Evolutionary conservation across 352 stramenopile genomes (phyloP).

Genomic region (Aphanomyces invadans): DNA sequence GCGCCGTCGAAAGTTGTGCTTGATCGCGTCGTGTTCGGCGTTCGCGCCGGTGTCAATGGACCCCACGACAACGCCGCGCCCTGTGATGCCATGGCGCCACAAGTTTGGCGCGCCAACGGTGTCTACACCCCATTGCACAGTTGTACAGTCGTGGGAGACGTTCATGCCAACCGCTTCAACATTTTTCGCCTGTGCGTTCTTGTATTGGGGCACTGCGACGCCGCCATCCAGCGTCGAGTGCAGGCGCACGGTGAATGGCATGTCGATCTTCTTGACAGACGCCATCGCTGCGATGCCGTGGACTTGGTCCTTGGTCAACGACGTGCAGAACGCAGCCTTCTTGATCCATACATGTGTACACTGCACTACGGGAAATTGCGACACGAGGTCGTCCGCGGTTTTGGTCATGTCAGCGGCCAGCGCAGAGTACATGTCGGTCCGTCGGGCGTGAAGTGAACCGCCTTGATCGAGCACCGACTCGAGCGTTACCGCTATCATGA

Average conservation of each 20-base stretch:
- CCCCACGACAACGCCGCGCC: slow-evolving; percentile 21
- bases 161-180: neutral
- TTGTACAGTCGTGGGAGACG: neutral
- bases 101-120: slow-evolving; percentile 8
- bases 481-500: neutral
- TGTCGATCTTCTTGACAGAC: neutral
- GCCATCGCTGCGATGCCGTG: slow-evolving; percentile 1
- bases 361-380: neutral
- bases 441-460: neutral
- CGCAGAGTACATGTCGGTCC: neutral
- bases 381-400: neutral
- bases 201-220: neutral
- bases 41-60: slow-evolving; percentile 26
- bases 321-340: neutral
- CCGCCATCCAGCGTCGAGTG: neutral
- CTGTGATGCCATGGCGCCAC: slow-evolving; percentile 17
- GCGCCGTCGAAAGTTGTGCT: slow-evolving; percentile 29
- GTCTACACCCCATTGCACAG: slow-evolving; percentile 20
- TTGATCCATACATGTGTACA: neutral
- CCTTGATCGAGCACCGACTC: neutral
- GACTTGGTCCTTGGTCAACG: neutral
- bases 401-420: neutral
- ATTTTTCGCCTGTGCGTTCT: neutral
- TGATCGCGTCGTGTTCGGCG: slow-evolving; percentile 19
- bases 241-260: neutral